phyloP scores from a whole-genome alignment of 2,329 filamentous ascomycete species.

The Coleophoma crateriformis region DNA sequence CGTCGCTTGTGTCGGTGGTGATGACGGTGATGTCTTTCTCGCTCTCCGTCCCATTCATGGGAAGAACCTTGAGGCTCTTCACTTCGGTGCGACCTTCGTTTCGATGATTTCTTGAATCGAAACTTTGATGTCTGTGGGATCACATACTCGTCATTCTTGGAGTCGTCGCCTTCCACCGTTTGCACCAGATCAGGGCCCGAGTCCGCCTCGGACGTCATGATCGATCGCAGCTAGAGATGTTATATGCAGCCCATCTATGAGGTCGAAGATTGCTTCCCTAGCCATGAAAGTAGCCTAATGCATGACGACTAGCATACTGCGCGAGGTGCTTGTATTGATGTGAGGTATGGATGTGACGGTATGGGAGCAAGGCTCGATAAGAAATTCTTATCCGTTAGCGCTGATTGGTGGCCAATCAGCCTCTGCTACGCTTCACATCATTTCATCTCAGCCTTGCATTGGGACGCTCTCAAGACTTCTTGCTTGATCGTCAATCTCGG shows the following conservation, averaged over 20 bases:
- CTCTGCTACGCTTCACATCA: neutral
- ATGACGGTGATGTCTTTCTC: constrained; percentile 14
- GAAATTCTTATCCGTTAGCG: constrained; percentile 1
- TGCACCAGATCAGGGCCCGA: constrained; percentile 1
- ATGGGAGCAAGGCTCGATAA: neutral
- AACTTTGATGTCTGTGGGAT: constrained; percentile 17
- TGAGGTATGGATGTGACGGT: no score
- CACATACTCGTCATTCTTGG: constrained; percentile 7
- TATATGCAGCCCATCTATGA: no score
- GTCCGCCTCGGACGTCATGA: constrained; percentile 11
- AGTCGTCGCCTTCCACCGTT: neutral
- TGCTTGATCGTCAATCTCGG: neutral
- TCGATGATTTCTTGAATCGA: constrained; percentile 21
- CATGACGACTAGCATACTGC: no score
- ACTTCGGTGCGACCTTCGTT: constrained; percentile 12
- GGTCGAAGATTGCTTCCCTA: no score
- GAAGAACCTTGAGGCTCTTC: constrained; percentile 4
- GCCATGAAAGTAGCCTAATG: no score
- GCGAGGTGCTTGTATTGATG: neutral
- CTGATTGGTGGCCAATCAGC: neutral
- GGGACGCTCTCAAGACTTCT: no score
- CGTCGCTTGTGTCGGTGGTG: constrained; percentile 21
- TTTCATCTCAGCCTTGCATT: no score
- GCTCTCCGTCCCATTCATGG: neutral
- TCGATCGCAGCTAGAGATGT: neutral